phyloP scores from a whole-genome alignment of 164 flowering plant genomes.

The Umbellularia californica region DNA sequence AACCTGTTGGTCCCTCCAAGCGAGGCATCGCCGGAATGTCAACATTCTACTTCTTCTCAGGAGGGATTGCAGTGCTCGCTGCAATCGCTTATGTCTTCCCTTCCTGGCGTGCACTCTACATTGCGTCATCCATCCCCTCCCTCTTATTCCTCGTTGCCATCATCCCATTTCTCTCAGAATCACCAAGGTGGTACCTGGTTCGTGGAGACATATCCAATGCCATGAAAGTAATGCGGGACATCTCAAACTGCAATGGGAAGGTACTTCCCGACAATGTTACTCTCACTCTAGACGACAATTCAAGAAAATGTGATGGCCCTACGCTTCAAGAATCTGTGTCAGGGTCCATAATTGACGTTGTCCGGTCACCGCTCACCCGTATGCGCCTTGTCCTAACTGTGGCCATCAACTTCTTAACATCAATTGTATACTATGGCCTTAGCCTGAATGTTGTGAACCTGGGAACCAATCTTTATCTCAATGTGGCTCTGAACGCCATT shows the following conservation, averaged over 20 bases:
- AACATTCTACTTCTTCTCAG: conserved; percentile 90
- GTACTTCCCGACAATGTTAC: conserved; percentile 42
- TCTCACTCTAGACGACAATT: conserved; percentile 48
- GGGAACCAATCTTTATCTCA: conserved; percentile 70
- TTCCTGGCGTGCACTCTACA: conserved; percentile 76
- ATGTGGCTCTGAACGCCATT: conserved; percentile 61
- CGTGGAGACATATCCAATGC: conserved; percentile 54
- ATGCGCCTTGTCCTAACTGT: conserved; percentile 54
- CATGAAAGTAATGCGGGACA: conserved; percentile 55
- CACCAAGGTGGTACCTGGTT: conserved; percentile 86
- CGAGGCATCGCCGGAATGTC: conserved; percentile 93
- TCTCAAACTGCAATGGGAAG: conserved; percentile 57
- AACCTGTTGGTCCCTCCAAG: conserved; percentile 72
- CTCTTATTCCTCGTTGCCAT: conserved; percentile 43
- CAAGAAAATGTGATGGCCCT: not conserved
- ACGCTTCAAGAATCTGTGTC: not conserved
- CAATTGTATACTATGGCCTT: conserved; percentile 83
- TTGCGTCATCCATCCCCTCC: conserved; percentile 80
- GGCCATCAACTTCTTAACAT: conserved; percentile 51
- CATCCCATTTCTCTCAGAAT: conserved; percentile 75
- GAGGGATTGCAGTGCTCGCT: conserved; percentile 67
- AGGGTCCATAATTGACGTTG: conserved; percentile 51
- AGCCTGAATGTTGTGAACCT: conserved; percentile 88
- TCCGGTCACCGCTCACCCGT: conserved; percentile 51
- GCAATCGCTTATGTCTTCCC: conserved; percentile 65